Conservation (phyloP, 140 eudicot species). For the Flaveria floridana region DNA sequence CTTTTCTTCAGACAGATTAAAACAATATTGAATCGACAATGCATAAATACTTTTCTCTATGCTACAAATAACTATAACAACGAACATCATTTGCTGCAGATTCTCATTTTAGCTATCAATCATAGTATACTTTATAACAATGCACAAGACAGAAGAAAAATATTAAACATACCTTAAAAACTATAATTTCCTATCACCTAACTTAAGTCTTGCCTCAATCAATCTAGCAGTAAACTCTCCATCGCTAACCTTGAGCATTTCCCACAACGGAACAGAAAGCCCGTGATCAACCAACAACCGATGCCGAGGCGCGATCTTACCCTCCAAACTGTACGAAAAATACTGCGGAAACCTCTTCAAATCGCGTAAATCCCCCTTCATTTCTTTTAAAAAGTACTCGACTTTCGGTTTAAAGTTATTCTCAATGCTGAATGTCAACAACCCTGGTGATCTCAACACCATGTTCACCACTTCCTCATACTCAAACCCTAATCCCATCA, state of each 20-base stretch:
- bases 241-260: constrained; percentile 79
- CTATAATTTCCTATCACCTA: constrained; percentile 37
- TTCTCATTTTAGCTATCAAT: constrained; percentile 10
- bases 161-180: constrained; percentile 30
- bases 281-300: constrained; percentile 56
- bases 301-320: constrained; percentile 70
- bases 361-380: constrained; percentile 73
- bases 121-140: neutral
- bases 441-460: constrained; percentile 79
- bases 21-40: constrained; percentile 5
- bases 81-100: constrained; percentile 3
- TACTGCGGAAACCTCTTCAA: constrained; percentile 88
- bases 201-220: constrained; percentile 55
- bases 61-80: constrained; percentile 15
- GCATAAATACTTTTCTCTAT: constrained; percentile 6
- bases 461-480: constrained; percentile 51
- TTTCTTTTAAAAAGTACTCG: constrained; percentile 68
- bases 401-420: constrained; percentile 69
- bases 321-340: constrained; percentile 86
- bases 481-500: constrained; percentile 63
- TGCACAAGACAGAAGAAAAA: constrained; percentile 18
- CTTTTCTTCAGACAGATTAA: neutral
- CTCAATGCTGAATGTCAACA: constrained; percentile 76
- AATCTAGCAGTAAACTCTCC: constrained; percentile 64
- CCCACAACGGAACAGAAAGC: constrained; percentile 48